Base-by-base conservation (phyloP, 192 early-diverging fungal genomes). In the Coemansia sp. region DNA sequence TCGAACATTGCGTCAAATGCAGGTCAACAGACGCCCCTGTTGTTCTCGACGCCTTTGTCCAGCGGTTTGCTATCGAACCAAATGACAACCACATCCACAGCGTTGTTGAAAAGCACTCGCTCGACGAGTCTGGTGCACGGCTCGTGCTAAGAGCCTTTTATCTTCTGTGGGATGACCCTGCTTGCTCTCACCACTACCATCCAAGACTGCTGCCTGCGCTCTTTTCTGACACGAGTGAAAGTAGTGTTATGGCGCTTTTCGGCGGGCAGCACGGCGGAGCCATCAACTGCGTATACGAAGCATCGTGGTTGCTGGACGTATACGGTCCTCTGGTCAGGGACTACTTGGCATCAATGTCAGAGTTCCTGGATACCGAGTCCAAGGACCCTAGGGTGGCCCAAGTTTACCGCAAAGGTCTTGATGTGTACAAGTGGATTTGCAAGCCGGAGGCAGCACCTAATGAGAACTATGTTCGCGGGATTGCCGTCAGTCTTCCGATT, bases 191-290 rank as follows among this genome's bases (percentile, higher is more conserved):
- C 29, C 29, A 29, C 29, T 29, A 29, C 29, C 29, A 29, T 1
- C 29, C 29, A 3, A 29, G 3, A 29, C 1, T 3, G 1, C 1
- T 5, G 9, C 60, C 73, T 2, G 67, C 61, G 0, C 56, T 79
- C 4, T 59, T 87, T 45, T 61, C 69, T 8, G 59, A 84, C 19
- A 82, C 81, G 10, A 75, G 77, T 23, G 83, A 86, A 20, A 70
- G 74, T 35, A 43, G 42, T 17, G 64, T 89, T 17, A 85, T 93
- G 66, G 93, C 93, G 35, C 80, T 96, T 59, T 98, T 98, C 85
- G 95, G 95, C 57, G 95, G 95, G 54, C 94, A 98, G 71, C 93
- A 91, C 48, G 94, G 90, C 62, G 91, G 90, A 62, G 85, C 88
- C 19, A 86, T 89, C 46, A 90, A 89, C 38, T 92, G 90, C 74